Percentiles rank a stretch among this genome's conserved stretches.
phyloP scores from a whole-genome alignment of 176 grass and related monocot genomes.

The Paspalum vaginatum region DNA sequence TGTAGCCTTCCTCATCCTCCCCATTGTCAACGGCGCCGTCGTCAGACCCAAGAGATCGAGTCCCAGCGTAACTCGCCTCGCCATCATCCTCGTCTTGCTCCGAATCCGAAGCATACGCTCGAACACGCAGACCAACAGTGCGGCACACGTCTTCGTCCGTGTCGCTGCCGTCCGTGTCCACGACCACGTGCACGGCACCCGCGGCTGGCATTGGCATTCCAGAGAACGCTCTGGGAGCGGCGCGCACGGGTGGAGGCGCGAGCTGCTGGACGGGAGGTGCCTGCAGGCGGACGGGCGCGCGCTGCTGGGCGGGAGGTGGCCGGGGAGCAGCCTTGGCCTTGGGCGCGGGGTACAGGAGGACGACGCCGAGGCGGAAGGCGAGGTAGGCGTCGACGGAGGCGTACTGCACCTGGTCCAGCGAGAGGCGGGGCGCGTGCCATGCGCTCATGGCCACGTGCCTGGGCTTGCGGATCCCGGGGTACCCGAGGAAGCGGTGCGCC shows the following conservation, averaged over 20 bases:
- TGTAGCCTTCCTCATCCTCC: not conserved
- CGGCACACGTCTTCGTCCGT: not conserved
- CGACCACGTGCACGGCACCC: no score
- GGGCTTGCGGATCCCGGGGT: constrained; percentile 33
- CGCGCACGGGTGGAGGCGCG: no score
- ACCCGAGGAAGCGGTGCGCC: constrained; percentile 30
- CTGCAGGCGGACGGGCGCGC: no score
- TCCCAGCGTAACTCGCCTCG: no score
- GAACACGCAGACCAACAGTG: not conserved
- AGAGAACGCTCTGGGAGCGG: not conserved
- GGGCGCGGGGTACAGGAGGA: constrained; percentile 18
- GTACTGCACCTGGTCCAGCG: constrained; percentile 38
- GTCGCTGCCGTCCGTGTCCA: no score
- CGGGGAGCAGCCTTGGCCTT: not conserved
- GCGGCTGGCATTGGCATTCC: not conserved
- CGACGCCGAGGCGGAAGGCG: constrained; percentile 46
- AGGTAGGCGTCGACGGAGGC: constrained; percentile 49
- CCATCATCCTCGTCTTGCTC: not conserved
- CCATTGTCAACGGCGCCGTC: not conserved
- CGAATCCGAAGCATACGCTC: constrained; percentile 27
- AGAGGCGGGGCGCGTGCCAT: constrained; percentile 41
- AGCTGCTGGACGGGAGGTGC: no score
- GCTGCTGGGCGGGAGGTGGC: no score
- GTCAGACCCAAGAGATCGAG: no score
- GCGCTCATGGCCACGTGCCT: constrained; percentile 26